phyloP scores from a whole-genome alignment of 2,329 filamentous ascomycete genomes.

The Penicillium sp. region DNA sequence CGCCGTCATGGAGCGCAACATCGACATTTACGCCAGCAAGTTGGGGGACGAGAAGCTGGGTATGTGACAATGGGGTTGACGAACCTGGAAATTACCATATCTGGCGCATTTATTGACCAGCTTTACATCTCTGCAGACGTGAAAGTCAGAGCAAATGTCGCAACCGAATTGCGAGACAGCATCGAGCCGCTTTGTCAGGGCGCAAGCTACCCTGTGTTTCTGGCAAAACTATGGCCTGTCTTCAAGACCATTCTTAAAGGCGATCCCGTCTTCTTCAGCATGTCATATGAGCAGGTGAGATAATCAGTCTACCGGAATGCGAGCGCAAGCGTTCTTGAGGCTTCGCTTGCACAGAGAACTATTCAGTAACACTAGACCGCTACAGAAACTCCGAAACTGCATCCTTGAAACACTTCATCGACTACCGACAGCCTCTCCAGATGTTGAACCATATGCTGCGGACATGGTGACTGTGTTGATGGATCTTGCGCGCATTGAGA shows the following conservation, averaged over 20 bases:
- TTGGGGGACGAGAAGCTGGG: conserved; percentile 52
- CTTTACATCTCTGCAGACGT: conserved; percentile 59
- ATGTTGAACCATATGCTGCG: conserved; percentile 85
- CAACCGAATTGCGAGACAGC: conserved; percentile 83
- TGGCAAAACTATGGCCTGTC: conserved; percentile 85
- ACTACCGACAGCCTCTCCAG: conserved; percentile 71
- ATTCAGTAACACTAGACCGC: conserved; percentile 11
- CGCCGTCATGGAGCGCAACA: conserved; percentile 47
- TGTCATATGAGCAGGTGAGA: conserved; percentile 81
- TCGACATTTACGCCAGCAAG: conserved; percentile 53
- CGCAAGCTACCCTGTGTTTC: conserved; percentile 74
- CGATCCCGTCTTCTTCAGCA: conserved; percentile 86
- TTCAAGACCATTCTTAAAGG: conserved; percentile 84
- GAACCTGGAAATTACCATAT: neutral
- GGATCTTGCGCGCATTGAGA: conserved; percentile 84
- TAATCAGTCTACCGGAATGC: conserved; percentile 4
- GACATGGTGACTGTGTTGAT: conserved; percentile 91
- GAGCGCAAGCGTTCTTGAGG: neutral
- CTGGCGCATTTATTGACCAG: conserved; percentile 3
- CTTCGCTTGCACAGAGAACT: neutral
- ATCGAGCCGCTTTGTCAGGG: conserved; percentile 82
- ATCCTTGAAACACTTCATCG: conserved; percentile 93
- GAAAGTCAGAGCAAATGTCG: conserved; percentile 77
- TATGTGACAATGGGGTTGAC: conserved; percentile 31
- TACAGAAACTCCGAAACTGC: conserved; percentile 83